Conservation (phyloP, 768 basidiomycete species). For the Vararia minispora region DNA sequence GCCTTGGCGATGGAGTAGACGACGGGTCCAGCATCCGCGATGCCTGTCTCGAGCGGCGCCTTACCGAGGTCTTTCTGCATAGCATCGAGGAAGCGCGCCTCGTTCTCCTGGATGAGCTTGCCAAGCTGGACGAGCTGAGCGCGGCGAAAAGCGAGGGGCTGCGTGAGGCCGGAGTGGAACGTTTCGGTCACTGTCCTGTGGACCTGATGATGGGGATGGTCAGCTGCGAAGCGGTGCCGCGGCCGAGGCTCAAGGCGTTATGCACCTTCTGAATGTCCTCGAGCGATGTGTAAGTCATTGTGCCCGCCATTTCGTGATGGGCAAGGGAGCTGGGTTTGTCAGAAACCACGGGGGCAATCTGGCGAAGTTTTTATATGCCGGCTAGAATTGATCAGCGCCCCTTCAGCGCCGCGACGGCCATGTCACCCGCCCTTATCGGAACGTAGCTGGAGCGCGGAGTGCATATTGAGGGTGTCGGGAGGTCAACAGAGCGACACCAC, state of each 20-base stretch:
- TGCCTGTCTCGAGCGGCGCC: conserved; percentile 13
- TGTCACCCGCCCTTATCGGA: no score
- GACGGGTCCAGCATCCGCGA: conserved; percentile 14
- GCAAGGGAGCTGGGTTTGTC: no score
- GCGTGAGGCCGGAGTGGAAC: conserved; percentile 15
- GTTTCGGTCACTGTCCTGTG: conserved; percentile 11
- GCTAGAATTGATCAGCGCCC: no score
- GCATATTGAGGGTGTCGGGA: no score
- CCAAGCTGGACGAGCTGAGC: conserved; percentile 18
- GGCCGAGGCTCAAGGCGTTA: no score
- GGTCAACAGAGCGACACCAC: no score
- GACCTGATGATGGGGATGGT: conserved; percentile 7
- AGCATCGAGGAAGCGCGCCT: conserved; percentile 13
- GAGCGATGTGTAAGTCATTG: conserved; percentile 1
- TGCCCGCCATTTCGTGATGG: not conserved
- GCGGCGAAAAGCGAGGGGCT: conserved; percentile 17
- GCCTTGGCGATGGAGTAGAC: conserved; percentile 10
- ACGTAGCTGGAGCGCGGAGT: no score
- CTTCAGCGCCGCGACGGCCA: no score
- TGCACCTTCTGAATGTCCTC: conserved; percentile 3
- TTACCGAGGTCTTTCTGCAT: conserved; percentile 15
- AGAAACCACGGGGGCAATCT: no score
- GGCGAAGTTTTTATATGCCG: no score
- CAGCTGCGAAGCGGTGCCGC: not conserved
- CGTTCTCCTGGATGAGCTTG: conserved; percentile 18